These are phyloP conservation scores for Chalaropsis thielavioides DNA, from an alignment of 2,329 filamentous ascomycete genomes.

Conservation along the genomic window DNA sequence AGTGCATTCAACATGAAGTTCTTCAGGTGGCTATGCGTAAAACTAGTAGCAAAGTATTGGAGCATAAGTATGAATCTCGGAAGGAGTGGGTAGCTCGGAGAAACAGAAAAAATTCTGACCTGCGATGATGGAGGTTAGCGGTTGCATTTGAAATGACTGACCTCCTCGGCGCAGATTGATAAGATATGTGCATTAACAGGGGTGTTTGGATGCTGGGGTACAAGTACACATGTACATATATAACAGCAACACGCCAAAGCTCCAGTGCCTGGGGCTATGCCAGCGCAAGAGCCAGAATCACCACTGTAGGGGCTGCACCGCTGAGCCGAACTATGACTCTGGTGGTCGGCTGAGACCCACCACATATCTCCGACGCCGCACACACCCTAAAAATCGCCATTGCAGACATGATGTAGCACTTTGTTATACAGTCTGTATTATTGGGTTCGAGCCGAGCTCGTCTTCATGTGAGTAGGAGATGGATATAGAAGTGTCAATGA, in stretches of 20 bases:
- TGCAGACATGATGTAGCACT: neutral
- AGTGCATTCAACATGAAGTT: no score
- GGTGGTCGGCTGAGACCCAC: neutral
- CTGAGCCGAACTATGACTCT: neutral
- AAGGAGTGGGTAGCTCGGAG: neutral
- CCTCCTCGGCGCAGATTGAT: constrained; percentile 7
- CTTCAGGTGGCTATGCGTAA: neutral
- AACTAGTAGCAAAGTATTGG: neutral
- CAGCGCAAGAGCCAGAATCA: neutral
- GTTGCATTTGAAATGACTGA: neutral
- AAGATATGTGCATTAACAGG: neutral
- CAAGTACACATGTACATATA: neutral
- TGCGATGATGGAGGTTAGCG: neutral
- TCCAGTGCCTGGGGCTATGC: neutral
- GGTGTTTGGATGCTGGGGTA: neutral
- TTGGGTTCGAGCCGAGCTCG: neutral
- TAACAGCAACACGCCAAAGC: neutral
- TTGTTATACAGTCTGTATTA: neutral
- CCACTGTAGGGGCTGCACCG: neutral
- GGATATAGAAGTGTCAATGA: no score
- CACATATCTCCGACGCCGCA: neutral
- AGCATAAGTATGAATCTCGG: neutral
- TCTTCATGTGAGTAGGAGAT: no score
- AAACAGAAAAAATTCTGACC: neutral
- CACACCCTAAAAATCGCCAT: neutral